Evolutionary conservation across 78 protist genomes (phyloP).

Genomic region (Polysphondylium violaceum): DNA sequence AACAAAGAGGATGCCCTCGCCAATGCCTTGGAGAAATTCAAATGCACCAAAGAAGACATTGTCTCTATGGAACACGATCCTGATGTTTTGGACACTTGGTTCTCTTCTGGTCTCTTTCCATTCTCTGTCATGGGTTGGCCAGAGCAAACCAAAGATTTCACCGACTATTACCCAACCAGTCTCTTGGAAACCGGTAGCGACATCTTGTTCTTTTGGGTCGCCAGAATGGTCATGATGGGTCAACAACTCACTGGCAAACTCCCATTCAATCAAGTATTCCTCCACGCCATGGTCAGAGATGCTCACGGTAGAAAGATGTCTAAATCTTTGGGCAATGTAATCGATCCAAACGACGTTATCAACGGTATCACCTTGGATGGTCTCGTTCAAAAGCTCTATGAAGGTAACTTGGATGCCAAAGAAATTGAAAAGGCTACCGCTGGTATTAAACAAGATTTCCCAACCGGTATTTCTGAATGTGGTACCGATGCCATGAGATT

Average conservation of each 20-base stretch:
- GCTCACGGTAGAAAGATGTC: constrained; percentile 97
- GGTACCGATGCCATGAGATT: constrained; percentile 99
- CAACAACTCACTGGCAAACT: constrained; percentile 90
- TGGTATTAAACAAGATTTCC: constrained; percentile 91
- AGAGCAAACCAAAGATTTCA: constrained; percentile 87
- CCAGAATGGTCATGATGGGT: constrained; percentile 99
- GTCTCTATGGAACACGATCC: constrained; percentile 93
- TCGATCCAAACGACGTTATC: constrained; percentile 98
- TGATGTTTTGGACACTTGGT: constrained; percentile 99
- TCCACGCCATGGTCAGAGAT: constrained; percentile 97
- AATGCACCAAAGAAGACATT: constrained; percentile 21
- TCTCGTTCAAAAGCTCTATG: constrained; percentile 75
- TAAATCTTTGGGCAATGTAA: constrained; percentile 97
- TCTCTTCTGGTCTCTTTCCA: constrained; percentile 99
- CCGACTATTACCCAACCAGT: constrained; percentile 92
- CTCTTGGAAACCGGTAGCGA: constrained; percentile 99
- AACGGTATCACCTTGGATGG: constrained; percentile 88
- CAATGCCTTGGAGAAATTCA: constrained; percentile 79
- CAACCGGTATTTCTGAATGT: constrained; percentile 98
- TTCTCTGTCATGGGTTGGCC: constrained; percentile 99
- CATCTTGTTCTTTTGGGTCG: constrained; percentile 99
- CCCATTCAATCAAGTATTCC: constrained; percentile 94
- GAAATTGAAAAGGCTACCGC: constrained; percentile 83
- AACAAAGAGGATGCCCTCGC: constrained; percentile 44
- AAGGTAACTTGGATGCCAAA: constrained; percentile 90